phyloP scores from a whole-genome alignment of 2,329 filamentous ascomycete species.

The Geosmithia flava region DNA sequence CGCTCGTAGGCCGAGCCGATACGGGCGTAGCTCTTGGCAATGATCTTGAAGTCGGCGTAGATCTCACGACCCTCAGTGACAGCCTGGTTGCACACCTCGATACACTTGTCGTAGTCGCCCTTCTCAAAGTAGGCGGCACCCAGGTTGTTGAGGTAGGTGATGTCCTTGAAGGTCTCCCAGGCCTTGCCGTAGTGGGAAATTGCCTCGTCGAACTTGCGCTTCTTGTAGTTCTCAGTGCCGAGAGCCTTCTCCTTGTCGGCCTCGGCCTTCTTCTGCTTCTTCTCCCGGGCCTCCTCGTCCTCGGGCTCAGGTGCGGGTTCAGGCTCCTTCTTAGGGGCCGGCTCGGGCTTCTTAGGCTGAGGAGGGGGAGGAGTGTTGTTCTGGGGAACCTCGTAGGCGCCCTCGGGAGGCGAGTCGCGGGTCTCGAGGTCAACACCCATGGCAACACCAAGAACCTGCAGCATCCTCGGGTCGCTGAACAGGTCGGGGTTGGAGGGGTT shows the following conservation, averaged over 20 bases:
- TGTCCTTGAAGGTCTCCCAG: conserved; percentile 91
- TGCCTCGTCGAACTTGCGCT: conserved; percentile 88
- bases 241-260: conserved; percentile 91
- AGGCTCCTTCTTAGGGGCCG: conserved; percentile 43
- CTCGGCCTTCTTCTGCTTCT: conserved; percentile 82
- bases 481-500: conserved; percentile 72
- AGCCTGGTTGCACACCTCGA: conserved; percentile 78
- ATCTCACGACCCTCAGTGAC: conserved; percentile 81
- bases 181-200: conserved; percentile 92
- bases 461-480: conserved; percentile 81
- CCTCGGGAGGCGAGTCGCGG: conserved; percentile 19
- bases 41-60: conserved; percentile 93
- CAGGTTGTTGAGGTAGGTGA: conserved; percentile 94
- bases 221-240: conserved; percentile 95
- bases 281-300: conserved; percentile 73
- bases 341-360: conserved; percentile 25
- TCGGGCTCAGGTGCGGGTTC: conserved; percentile 56
- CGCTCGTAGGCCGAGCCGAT: conserved; percentile 94
- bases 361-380: conserved; percentile 43
- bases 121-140: conserved; percentile 93
- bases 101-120: conserved; percentile 79
- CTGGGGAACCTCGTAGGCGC: conserved; percentile 56
- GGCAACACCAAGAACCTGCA: conserved; percentile 86
- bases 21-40: conserved; percentile 95
- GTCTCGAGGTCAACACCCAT: conserved; percentile 82